phyloP scores from a whole-genome alignment of 1,139 yeast genomes.

The Lodderomyces elongisporus region DNA sequence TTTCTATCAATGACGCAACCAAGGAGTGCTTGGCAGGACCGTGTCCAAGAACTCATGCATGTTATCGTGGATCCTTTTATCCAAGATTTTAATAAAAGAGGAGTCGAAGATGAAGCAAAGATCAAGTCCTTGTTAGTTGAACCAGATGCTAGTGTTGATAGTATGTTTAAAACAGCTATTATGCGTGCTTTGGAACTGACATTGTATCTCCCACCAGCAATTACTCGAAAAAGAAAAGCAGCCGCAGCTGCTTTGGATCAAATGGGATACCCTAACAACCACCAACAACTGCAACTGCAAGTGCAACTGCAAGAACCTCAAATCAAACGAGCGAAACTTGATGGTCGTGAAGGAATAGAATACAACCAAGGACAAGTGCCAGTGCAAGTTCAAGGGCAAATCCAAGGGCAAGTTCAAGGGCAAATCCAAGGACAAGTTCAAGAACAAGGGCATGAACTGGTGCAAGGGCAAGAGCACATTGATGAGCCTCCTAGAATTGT shows the following conservation, averaged over 20 bases:
- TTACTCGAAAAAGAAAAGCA: conserved; percentile 1
- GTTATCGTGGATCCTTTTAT: conserved; percentile 13
- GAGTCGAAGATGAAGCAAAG: conserved; percentile 5
- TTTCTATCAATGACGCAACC: too few species aligned
- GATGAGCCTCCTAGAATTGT: conserved; percentile 4
- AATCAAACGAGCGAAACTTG: conserved; percentile 1
- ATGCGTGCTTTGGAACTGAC: conserved; percentile 12
- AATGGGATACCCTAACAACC: too few species aligned
- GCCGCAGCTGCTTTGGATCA: not conserved
- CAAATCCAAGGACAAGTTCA: too few species aligned
- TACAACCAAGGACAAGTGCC: conserved; percentile 1
- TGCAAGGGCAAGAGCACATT: not conserved
- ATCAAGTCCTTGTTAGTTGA: conserved; percentile 7
- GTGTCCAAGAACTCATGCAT: conserved; percentile 13
- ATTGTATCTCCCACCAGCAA: conserved; percentile 10
- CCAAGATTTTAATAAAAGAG: conserved; percentile 8
- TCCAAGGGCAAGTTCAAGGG: too few species aligned
- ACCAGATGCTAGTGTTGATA: conserved; percentile 9
- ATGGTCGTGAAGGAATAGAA: not conserved
- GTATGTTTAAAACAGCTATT: conserved; percentile 11
- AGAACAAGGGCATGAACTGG: not conserved
- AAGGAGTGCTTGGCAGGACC: conserved; percentile 11
- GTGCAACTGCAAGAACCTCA: conserved; percentile 5
- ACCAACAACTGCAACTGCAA: too few species aligned
- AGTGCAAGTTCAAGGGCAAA: too few species aligned